Percentiles rank a stretch among this genome's conserved stretches.
Conservation (phyloP, 176 grass and related monocot species). For the Tillandsia fasciculata region DNA sequence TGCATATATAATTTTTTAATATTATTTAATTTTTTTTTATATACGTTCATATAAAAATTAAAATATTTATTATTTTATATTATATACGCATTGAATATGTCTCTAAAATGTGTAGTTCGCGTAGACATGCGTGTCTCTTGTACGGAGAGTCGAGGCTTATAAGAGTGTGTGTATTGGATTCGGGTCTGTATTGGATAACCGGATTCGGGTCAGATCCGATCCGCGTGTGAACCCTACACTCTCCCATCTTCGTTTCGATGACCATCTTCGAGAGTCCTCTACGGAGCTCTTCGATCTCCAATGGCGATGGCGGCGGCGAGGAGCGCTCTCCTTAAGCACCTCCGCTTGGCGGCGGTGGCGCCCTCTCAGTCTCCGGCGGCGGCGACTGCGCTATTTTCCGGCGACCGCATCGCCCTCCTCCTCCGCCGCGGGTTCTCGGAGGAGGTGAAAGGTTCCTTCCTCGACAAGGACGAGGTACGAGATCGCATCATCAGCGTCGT, state of each 20-base stretch:
- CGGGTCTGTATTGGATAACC: no score
- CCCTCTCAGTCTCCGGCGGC: neutral
- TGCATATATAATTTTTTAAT: no score
- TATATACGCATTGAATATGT: no score
- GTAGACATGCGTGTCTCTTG: no score
- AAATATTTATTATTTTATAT: no score
- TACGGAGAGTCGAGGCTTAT: no score
- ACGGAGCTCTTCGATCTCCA: neutral
- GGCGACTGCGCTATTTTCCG: neutral
- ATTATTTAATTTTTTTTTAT: no score
- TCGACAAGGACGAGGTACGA: slow-evolving; percentile 40
- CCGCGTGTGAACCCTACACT: no score
- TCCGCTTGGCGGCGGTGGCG: slow-evolving; percentile 28
- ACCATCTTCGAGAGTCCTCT: neutral
- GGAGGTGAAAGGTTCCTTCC: slow-evolving; percentile 46
- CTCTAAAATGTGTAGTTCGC: no score
- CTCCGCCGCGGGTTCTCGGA: neutral
- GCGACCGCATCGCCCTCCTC: neutral
- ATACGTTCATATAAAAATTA: no score
- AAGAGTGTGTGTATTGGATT: no score
- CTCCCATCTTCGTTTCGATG: neutral
- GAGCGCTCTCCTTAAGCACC: slow-evolving; percentile 30
- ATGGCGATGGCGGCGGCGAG: slow-evolving; percentile 1
- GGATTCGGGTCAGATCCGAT: no score
- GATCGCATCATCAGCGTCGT: slow-evolving; percentile 52